Base-by-base conservation (phyloP, 768 basidiomycete genomes). In the Sporobolomyces roseus region DNA sequence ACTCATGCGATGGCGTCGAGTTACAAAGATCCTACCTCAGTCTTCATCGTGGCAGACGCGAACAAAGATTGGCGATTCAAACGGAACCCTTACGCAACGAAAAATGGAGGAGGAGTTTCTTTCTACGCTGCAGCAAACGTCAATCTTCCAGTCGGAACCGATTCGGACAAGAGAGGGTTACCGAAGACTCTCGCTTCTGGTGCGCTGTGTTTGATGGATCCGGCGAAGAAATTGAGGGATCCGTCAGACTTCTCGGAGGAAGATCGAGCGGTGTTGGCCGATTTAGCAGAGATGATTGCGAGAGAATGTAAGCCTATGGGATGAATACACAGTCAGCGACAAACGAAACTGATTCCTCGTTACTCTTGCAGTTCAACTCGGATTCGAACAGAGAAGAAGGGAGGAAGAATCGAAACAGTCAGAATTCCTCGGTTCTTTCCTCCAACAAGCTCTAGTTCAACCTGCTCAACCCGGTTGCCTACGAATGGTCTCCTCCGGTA, bases 221-320 rank as follows among this genome's bases (percentile, higher is more conserved):
- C 52, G 1, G 10, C 27, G 32, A 46, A 35, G 45, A 9, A 14
- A 9, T 50, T 65, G 0, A 38, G 65, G 6, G 25, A 58, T 6
- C 32, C 65, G 4, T 52, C 36, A 13, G 56, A 29, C 16, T 59
- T 71, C 27, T 32, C 48, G n/a, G 29, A 16, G 8, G 65, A 66
- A 27, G 70, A 71, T 21, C 61, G 70, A 16, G 30, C n/a, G n/a
- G 51, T 66, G 4, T 30, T 71, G 50, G 48, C 21, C 23, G 65
- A 63, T 25, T 30, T 71, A 19, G 70, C 70, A 4, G 65, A 61
- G 27, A 66, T 71, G 70, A 66, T 71, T 36, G 62, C 65, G 25
- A 61, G 65, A 27, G 70, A 71, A 41, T 66, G 64, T 65, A 36
- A 45, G 64, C 51, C 29, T 8, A 9, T 9, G 17, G 38, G 10